These are phyloP conservation scores for Trypanosomatidae sp. DNA, from an alignment of 208 protist species.

Conservation along the genomic window DNA sequence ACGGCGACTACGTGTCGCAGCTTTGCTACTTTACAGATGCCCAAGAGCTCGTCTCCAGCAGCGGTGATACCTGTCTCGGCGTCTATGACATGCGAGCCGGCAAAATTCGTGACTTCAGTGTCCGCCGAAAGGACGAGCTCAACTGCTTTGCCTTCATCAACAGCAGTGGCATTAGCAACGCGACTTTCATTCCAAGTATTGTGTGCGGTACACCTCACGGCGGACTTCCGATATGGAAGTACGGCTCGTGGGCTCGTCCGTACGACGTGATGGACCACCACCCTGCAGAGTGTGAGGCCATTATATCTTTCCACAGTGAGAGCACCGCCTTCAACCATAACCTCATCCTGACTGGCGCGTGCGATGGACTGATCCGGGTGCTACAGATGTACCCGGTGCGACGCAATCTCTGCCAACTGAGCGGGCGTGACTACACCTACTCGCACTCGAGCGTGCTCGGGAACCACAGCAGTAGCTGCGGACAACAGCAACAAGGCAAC, in stretches of 20 bases:
- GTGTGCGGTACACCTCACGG: constrained; percentile 84
- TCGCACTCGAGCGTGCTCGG: constrained; percentile 58
- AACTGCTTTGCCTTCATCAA: constrained; percentile 92
- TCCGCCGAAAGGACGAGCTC: constrained; percentile 84
- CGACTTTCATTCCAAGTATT: constrained; percentile 83
- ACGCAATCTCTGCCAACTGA: constrained; percentile 84
- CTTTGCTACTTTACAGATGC: constrained; percentile 89
- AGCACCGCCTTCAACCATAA: constrained; percentile 88
- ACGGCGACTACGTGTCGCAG: constrained; percentile 90
- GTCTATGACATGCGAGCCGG: constrained; percentile 78
- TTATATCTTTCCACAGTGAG: constrained; percentile 85
- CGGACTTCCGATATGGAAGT: constrained; percentile 86
- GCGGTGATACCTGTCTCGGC: constrained; percentile 85
- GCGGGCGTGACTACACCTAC: constrained; percentile 85
- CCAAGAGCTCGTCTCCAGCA: constrained; percentile 82
- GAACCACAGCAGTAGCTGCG: constrained; percentile 27
- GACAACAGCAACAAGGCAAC: constrained; percentile 30
- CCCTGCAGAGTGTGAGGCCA: constrained; percentile 81
- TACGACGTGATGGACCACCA: constrained; percentile 83
- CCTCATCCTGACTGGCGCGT: constrained; percentile 85
- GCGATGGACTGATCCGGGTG: constrained; percentile 85
- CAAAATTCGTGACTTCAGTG: constrained; percentile 81
- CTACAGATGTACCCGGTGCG: constrained; percentile 90
- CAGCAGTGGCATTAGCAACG: constrained; percentile 66
- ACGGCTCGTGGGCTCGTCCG: constrained; percentile 85